Conservation (phyloP, 805 yeast species). For the Candida maltosa region DNA sequence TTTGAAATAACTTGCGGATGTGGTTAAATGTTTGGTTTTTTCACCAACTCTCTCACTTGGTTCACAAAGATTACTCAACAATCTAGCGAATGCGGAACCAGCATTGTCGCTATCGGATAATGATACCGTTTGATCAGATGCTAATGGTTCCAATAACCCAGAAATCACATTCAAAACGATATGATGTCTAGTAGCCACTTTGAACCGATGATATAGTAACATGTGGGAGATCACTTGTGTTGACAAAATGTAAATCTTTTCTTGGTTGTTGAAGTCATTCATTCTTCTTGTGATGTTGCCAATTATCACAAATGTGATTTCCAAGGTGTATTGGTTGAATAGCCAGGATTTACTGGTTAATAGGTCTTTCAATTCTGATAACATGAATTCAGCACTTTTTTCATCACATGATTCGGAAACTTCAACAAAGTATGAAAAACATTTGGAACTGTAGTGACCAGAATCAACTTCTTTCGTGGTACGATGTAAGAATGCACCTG, state of each 20-base stretch:
- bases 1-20: slow-evolving; percentile 54
- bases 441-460: too few relatives aligned
- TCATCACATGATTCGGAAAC: slow-evolving; percentile 12
- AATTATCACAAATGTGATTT: slow-evolving; percentile 45
- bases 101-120: slow-evolving; percentile 18
- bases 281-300: slow-evolving; percentile 11
- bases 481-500: slow-evolving; percentile 14
- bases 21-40: slow-evolving; percentile 31
- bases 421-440: slow-evolving; percentile 26
- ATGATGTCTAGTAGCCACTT: slow-evolving; percentile 73
- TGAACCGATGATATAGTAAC: slow-evolving; percentile 64
- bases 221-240: slow-evolving; percentile 57
- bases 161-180: slow-evolving; percentile 49
- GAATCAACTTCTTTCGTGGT: slow-evolving; percentile 19
- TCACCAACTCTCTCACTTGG: slow-evolving; percentile 43
- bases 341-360: slow-evolving; percentile 51
- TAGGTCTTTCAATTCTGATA: slow-evolving; percentile 31
- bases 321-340: slow-evolving; percentile 65
- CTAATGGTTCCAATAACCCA: slow-evolving; percentile 47
- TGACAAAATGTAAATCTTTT: slow-evolving; percentile 31
- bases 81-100: slow-evolving; percentile 52
- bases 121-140: slow-evolving; percentile 13
- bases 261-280: background rate
- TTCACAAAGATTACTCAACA: slow-evolving; percentile 69
- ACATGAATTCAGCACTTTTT: slow-evolving; percentile 9